A percentile compares a stretch with the other conserved stretches of the same genome.
These are phyloP conservation scores for Penicillium parvum DNA, from an alignment of 495 filamentous ascomycete species.

Conservation along the genomic window DNA sequence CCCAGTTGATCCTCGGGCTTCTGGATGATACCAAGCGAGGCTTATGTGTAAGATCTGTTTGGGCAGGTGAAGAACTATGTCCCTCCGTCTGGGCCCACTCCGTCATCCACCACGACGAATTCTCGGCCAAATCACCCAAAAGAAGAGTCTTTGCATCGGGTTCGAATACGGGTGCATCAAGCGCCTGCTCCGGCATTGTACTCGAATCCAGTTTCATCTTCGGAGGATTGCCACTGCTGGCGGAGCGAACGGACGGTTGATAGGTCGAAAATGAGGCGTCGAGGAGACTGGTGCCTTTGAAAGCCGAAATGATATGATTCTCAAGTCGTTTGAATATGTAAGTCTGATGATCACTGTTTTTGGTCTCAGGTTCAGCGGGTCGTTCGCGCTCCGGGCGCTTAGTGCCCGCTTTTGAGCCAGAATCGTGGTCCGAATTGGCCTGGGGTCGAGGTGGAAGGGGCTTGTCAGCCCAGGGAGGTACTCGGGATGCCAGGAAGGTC, in stretches of 20 bases:
- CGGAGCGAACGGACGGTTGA: slow-evolving; percentile 21
- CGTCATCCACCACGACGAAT: slow-evolving; percentile 80
- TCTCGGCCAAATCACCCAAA: slow-evolving; percentile 76
- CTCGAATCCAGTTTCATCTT: slow-evolving; percentile 25
- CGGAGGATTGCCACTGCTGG: slow-evolving; percentile 25
- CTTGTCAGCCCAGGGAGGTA: slow-evolving; percentile 16
- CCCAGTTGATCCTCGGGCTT: slow-evolving; percentile 75
- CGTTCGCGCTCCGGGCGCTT: slow-evolving; percentile 15
- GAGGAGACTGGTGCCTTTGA: slow-evolving; percentile 64
- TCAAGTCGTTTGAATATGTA: slow-evolving; percentile 67
- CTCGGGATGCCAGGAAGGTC: slow-evolving; percentile 10
- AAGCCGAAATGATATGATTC: slow-evolving; percentile 65
- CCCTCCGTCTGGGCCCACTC: slow-evolving; percentile 33
- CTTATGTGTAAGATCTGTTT: slow-evolving; percentile 22
- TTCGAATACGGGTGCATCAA: slow-evolving; percentile 40
- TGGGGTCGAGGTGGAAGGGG: slow-evolving; percentile 22
- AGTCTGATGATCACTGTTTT: slow-evolving; percentile 19
- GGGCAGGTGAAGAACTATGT: slow-evolving; percentile 18
- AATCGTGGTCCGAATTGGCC: slow-evolving; percentile 31
- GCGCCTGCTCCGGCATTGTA: slow-evolving; percentile 9
- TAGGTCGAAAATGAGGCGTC: slow-evolving; percentile 62
- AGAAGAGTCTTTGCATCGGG: slow-evolving; percentile 75
- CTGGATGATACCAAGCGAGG: slow-evolving; percentile 51
- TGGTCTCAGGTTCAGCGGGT: slow-evolving; percentile 12
- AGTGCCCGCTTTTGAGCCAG: slow-evolving; percentile 15